phyloP scores from a whole-genome alignment of 495 filamentous ascomycete genomes.

The Aspergillus egyptiacus region DNA sequence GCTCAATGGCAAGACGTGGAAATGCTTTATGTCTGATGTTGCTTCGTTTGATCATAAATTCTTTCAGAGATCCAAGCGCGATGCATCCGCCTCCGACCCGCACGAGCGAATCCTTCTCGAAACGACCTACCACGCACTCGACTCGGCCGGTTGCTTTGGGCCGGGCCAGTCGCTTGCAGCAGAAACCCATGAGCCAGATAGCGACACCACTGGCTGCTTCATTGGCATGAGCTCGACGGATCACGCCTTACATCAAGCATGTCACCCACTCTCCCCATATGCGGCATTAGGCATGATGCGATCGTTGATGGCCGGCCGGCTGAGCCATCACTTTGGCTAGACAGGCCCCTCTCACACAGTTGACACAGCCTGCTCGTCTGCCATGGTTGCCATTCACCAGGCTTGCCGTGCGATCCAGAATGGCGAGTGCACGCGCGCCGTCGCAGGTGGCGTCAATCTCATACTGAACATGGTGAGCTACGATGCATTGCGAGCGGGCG shows the following conservation, averaged over 20 bases:
- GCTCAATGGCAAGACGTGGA: no score
- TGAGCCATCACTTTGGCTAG: conserved; percentile 41
- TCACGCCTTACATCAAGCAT: conserved; percentile 32
- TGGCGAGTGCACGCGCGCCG: conserved; percentile 30
- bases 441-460: conserved; percentile 36
- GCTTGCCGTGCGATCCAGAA: conserved; percentile 27
- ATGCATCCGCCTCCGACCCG: no score
- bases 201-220: conserved; percentile 23
- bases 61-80: no score
- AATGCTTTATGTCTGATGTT: no score
- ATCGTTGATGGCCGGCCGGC: conserved; percentile 24
- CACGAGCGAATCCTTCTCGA: no score
- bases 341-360: conserved; percentile 36
- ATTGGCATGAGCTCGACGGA: conserved; percentile 24
- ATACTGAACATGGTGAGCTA: conserved; percentile 26
- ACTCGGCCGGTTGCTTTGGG: conserved; percentile 35
- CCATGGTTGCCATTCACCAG: conserved; percentile 30
- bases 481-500: conserved; percentile 27
- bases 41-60: no score
- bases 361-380: conserved; percentile 43
- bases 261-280: conserved; percentile 23
- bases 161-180: neutral
- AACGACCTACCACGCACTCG: conserved; percentile 46
- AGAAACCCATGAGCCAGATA: no score
- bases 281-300: conserved; percentile 28